A percentile compares a stretch with the other conserved stretches of the same genome.
Evolutionary conservation across 1,139 yeast species (phyloP).

Genomic region (Komagataea norvegica): DNA sequence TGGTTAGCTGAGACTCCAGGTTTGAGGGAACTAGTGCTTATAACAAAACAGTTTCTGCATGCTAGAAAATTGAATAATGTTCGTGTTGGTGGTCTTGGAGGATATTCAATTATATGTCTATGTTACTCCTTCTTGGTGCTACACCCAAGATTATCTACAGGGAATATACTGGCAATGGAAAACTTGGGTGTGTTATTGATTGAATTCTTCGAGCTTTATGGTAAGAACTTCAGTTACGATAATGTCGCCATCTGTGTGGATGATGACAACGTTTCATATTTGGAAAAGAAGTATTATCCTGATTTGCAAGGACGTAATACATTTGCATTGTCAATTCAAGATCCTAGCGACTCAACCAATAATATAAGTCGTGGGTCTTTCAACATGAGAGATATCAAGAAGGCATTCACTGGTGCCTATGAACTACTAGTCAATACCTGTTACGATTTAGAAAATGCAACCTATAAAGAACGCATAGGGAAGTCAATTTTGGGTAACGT

Average conservation of each 20-base stretch:
- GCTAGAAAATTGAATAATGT: constrained; percentile 82
- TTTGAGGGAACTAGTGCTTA: constrained; percentile 74
- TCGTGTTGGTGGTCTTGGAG: constrained; percentile 96
- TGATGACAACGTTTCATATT: constrained; percentile 49
- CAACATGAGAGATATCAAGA: constrained; percentile 73
- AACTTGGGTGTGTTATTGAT: constrained; percentile 85
- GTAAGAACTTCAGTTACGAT: constrained; percentile 86
- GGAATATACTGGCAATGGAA: constrained; percentile 60
- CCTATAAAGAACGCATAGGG: constrained; percentile 65
- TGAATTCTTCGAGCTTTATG: constrained; percentile 94
- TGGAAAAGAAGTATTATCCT: constrained; percentile 52
- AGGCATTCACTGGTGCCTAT: constrained; percentile 89
- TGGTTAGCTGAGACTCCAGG: constrained; percentile 82
- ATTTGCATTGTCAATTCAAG: constrained; percentile 77
- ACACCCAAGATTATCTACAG: constrained; percentile 75
- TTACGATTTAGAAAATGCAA: constrained; percentile 49
- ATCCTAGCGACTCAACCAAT: constrained; percentile 79
- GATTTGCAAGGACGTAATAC: constrained; percentile 49
- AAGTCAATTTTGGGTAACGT: constrained; percentile 78
- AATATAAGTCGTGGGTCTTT: constrained; percentile 85
- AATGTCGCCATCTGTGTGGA: constrained; percentile 61
- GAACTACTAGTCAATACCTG: constrained; percentile 73
- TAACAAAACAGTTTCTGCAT: constrained; percentile 81
- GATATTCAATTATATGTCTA: constrained; percentile 85
- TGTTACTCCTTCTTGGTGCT: constrained; percentile 75